Percentiles rank a stretch among this genome's conserved stretches.
phyloP scores from a whole-genome alignment of 257 asterid species.

The Solanum dulcamara region DNA sequence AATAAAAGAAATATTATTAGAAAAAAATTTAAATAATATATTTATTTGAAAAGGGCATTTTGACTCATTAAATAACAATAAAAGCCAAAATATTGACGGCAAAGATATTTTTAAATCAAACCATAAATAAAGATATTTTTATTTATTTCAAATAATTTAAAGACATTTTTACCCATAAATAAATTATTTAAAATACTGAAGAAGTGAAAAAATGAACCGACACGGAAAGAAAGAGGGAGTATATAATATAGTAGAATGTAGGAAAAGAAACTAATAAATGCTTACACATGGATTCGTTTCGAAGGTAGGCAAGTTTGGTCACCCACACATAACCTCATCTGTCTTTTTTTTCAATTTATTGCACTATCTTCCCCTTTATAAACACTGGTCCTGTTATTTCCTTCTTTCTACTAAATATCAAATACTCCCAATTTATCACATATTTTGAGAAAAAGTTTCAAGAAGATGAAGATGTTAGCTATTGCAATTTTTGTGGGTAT shows the following conservation, averaged over 20 bases:
- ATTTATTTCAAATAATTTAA: too few relatives aligned
- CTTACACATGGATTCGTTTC: background rate
- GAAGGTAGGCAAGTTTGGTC: slow-evolving; percentile 21
- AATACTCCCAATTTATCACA: background rate
- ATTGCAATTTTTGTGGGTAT: slow-evolving; percentile 1
- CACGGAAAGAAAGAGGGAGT: background rate
- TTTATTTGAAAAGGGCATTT: too few relatives aligned
- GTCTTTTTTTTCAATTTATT: background rate
- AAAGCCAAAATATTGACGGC: too few relatives aligned
- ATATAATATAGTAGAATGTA: background rate
- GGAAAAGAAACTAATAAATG: background rate
- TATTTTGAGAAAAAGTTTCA: background rate
- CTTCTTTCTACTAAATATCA: background rate
- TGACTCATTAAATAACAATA: too few relatives aligned
- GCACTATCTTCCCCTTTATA: slow-evolving; percentile 8
- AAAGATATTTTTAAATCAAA: too few relatives aligned
- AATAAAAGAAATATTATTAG: too few relatives aligned
- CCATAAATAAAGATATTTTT: too few relatives aligned
- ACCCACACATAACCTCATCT: slow-evolving; percentile 16
- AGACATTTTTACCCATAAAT: too few relatives aligned
- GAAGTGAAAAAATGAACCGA: too few relatives aligned
- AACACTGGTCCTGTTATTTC: background rate
- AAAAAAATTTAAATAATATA: too few relatives aligned
- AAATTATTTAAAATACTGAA: too few relatives aligned
- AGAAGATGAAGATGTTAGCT: background rate